These are phyloP conservation scores for Liquidambar formosana DNA, from an alignment of 164 flowering plant species.

Conservation along the genomic window DNA sequence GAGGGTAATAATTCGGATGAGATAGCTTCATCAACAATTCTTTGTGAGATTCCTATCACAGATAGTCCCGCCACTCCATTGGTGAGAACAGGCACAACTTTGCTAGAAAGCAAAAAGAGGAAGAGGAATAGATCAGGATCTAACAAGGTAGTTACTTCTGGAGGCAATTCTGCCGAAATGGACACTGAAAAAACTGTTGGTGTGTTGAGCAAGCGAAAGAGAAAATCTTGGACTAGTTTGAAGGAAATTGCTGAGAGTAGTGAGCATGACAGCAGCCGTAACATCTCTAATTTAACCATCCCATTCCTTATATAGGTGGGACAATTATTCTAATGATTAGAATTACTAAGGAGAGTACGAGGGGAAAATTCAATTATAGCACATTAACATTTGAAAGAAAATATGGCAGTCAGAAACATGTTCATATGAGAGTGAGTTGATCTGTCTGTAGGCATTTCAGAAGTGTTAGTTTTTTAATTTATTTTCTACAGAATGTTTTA, in stretches of 20 bases:
- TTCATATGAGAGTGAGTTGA: too few species aligned
- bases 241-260: slow-evolving; percentile 56
- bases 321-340: not conserved
- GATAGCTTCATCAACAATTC: slow-evolving; percentile 10
- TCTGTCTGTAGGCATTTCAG: too few species aligned
- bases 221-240: slow-evolving; percentile 60
- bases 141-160: slow-evolving; percentile 34
- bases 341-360: too few species aligned
- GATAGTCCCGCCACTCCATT: slow-evolving; percentile 41
- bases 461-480: too few species aligned
- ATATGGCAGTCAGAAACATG: too few species aligned
- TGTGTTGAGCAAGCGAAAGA: slow-evolving; percentile 40
- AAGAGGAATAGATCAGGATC: slow-evolving; percentile 42
- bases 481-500: too few species aligned
- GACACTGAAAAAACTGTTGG: slow-evolving; percentile 23
- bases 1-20: slow-evolving; percentile 5
- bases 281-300: slow-evolving; percentile 32
- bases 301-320: slow-evolving; percentile 44
- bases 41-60: slow-evolving; percentile 5
- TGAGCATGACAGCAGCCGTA: slow-evolving; percentile 21
- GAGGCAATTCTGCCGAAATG: slow-evolving; percentile 15
- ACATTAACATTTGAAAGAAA: too few species aligned
- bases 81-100: slow-evolving; percentile 12
- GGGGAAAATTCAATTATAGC: too few species aligned
- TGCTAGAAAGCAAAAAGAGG: slow-evolving; percentile 46